These are phyloP conservation scores for Pythium dissotocum DNA, from an alignment of 352 stramenopile species.

Conservation along the genomic window DNA sequence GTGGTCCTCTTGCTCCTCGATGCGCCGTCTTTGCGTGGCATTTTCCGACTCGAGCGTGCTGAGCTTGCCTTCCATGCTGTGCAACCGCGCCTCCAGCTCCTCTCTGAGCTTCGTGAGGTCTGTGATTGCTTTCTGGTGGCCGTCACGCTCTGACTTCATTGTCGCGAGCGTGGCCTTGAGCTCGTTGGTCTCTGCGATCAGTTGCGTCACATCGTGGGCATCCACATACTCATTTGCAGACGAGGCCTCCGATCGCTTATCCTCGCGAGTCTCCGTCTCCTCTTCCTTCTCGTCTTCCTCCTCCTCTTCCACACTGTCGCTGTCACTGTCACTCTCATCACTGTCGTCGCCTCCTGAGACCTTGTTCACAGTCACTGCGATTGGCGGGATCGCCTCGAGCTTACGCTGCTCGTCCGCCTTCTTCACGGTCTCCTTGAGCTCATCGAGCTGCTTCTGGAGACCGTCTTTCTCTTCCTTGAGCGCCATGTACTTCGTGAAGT, in stretches of 20 bases:
- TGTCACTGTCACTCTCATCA: constrained; percentile 13
- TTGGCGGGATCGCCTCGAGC: constrained; percentile 15
- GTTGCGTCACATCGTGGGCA: constrained; percentile 47
- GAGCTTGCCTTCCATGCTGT: constrained; percentile 21
- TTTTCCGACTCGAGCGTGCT: constrained; percentile 23
- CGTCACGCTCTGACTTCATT: constrained; percentile 25
- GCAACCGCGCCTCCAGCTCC: constrained; percentile 10
- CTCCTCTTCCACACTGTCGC: constrained; percentile 31
- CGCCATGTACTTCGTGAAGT: constrained; percentile 52
- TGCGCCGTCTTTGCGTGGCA: constrained; percentile 11
- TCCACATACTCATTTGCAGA: constrained; percentile 61
- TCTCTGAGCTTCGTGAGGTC: constrained; percentile 27
- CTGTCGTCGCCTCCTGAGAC: constrained; percentile 25
- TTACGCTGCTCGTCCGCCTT: constrained; percentile 9
- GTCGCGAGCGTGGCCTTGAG: constrained; percentile 38
- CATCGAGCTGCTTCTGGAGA: constrained; percentile 26
- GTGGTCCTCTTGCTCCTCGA: constrained; percentile 21
- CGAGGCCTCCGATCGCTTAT: constrained; percentile 44
- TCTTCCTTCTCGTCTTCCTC: constrained; percentile 3
- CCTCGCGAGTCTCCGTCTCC: constrained; percentile 9
- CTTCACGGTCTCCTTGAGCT: constrained; percentile 22
- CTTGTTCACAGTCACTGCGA: constrained; percentile 23
- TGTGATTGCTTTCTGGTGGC: constrained; percentile 12
- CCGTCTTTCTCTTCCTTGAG: constrained; percentile 47
- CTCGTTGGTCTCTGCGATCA: constrained; percentile 52